These are phyloP conservation scores for Celoporthe dispersa DNA, from an alignment of 2,329 filamentous ascomycete genomes.

Conservation along the genomic window DNA sequence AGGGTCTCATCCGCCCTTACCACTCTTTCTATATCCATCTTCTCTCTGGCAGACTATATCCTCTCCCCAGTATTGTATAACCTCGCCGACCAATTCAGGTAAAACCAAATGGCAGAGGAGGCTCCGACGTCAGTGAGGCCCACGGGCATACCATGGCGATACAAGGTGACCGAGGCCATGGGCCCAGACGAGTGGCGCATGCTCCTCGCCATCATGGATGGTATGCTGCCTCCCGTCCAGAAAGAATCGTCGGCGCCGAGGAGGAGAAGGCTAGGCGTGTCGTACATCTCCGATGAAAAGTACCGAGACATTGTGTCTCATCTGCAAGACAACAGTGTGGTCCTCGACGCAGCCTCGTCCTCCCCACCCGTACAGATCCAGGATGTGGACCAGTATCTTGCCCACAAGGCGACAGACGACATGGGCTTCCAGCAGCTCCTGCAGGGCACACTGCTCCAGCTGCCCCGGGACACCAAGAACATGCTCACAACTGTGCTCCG, in stretches of 20 bases:
- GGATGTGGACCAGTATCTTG: constrained; percentile 33
- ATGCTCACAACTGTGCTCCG: constrained; percentile 29
- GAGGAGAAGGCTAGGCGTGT: constrained; percentile 10
- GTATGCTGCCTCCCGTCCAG: constrained; percentile 32
- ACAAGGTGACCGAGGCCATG: constrained; percentile 27
- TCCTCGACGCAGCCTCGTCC: constrained; percentile 15
- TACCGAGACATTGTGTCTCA: constrained; percentile 26
- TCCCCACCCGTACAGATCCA: constrained; percentile 8
- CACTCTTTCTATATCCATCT: background rate
- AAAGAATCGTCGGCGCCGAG: constrained; percentile 26
- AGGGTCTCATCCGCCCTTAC: background rate
- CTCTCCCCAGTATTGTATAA: background rate
- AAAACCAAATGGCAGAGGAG: background rate
- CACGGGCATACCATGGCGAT: constrained; percentile 36
- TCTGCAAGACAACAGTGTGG: constrained; percentile 19
- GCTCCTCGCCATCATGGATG: constrained; percentile 35
- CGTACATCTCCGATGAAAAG: constrained; percentile 30
- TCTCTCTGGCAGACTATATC: background rate
- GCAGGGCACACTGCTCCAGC: constrained; percentile 29
- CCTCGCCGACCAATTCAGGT: background rate
- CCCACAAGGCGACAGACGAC: constrained; percentile 32
- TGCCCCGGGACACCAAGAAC: constrained; percentile 29
- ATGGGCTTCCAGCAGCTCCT: constrained; percentile 32
- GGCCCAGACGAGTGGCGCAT: constrained; percentile 32
- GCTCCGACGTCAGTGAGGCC: constrained; percentile 17